phyloP scores from a whole-genome alignment of 805 yeast species.

The Barnettozyma populi region DNA sequence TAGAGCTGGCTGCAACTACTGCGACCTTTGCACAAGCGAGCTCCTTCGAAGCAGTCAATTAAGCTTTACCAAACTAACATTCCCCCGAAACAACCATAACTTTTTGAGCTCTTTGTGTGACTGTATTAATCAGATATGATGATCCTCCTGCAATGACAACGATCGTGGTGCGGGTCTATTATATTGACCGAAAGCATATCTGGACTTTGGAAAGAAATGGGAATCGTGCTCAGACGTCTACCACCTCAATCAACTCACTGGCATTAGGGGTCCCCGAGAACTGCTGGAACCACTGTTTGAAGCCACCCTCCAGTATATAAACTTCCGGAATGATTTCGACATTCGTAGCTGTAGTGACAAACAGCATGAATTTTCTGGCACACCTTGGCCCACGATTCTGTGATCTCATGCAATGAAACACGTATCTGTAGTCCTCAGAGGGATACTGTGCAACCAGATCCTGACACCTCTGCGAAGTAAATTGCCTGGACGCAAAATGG shows the following conservation, averaged over 20 bases:
- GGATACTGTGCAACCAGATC: constrained; percentile 7
- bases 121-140: no score
- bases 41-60: no score
- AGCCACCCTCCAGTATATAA: constrained; percentile 19
- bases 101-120: no score
- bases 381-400: constrained; percentile 19
- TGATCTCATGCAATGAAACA: constrained; percentile 25
- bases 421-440: constrained; percentile 1
- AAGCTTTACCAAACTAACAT: no score
- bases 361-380: constrained; percentile 10
- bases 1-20: no score
- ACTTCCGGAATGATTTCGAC: constrained; percentile 8
- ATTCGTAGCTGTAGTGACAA: constrained; percentile 7
- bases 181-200: no score
- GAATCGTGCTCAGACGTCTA: not conserved
- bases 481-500: constrained; percentile 12
- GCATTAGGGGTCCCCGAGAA: constrained; percentile 5
- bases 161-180: no score
- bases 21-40: no score
- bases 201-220: no score
- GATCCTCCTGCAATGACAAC: no score
- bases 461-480: constrained; percentile 1
- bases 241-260: not conserved
- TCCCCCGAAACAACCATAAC: no score
- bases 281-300: constrained; percentile 19